Evolutionary conservation across 345 rosid species (phyloP).

Genomic region (Brassica nigra): DNA sequence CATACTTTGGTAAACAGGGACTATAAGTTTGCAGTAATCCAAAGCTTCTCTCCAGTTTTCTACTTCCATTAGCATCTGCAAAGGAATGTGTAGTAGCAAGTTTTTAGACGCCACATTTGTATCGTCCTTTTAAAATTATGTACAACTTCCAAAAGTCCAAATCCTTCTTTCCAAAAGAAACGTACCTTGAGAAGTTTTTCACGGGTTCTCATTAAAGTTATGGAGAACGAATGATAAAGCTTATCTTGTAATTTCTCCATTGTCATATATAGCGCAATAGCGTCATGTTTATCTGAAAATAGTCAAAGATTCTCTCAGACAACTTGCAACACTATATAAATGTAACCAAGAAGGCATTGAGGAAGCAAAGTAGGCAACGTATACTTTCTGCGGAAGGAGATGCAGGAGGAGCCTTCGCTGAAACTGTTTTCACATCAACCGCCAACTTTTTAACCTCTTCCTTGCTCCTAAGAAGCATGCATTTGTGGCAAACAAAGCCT

Average conservation of each 20-base stretch:
- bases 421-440: conserved; percentile 50
- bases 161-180: background rate
- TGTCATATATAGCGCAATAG: conserved; percentile 49
- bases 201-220: conserved; percentile 68
- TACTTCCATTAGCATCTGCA: conserved; percentile 77
- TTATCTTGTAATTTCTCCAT: conserved; percentile 68
- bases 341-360: conserved; percentile 13
- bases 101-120: conserved; percentile 18
- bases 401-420: conserved; percentile 45
- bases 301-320: conserved; percentile 42
- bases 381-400: conserved; percentile 54
- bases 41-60: conserved; percentile 83
- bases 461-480: conserved; percentile 68
- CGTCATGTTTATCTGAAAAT: conserved; percentile 53
- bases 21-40: conserved; percentile 66
- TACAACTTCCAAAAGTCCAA: conserved; percentile 26
- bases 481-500: conserved; percentile 83
- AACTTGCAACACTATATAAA: conserved; percentile 23
- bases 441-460: conserved; percentile 63
- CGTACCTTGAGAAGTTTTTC: conserved; percentile 83
- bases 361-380: conserved; percentile 17
- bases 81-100: conserved; percentile 7
- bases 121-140: background rate
- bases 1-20: conserved; percentile 87
- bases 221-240: conserved; percentile 74